These are phyloP conservation scores for Kalmusia sp. DNA, from an alignment of 2,329 filamentous ascomycete species.

Conservation along the genomic window DNA sequence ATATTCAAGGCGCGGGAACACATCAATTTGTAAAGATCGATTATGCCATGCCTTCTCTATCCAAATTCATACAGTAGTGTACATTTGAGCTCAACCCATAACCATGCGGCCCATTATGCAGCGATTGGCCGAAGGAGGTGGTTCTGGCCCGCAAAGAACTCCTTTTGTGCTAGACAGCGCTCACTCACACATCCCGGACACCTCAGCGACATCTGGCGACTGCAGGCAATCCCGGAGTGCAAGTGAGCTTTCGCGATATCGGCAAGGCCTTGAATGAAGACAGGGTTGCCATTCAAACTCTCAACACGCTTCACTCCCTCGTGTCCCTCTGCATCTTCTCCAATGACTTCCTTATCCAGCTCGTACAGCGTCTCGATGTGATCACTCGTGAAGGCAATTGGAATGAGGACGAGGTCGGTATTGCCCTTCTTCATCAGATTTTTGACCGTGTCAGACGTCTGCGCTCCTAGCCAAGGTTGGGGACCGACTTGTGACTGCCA, in stretches of 20 bases:
- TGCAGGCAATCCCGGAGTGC: constrained; percentile 72
- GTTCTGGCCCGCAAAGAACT: constrained; percentile 64
- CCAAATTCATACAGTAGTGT: constrained; percentile 3
- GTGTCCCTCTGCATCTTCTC: constrained; percentile 68
- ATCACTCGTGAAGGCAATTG: constrained; percentile 98
- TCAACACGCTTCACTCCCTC: constrained; percentile 81
- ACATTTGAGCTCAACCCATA: not conserved
- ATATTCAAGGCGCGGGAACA: too few species aligned
- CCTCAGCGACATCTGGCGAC: constrained; percentile 84
- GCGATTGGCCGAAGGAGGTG: constrained; percentile 27
- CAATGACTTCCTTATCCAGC: constrained; percentile 92
- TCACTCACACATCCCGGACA: constrained; percentile 95
- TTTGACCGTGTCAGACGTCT: constrained; percentile 87
- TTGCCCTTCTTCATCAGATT: constrained; percentile 90
- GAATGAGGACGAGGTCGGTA: constrained; percentile 88
- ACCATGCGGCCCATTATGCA: not conserved
- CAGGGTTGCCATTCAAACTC: constrained; percentile 86
- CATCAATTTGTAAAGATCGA: not conserved
- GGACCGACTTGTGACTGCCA: constrained; percentile 99
- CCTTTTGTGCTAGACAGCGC: constrained; percentile 78
- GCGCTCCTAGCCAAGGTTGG: constrained; percentile 91
- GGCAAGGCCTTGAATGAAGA: constrained; percentile 90
- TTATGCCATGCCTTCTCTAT: not conserved
- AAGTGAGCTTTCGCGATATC: constrained; percentile 86
- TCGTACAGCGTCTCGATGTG: constrained; percentile 98